These are phyloP conservation scores for Cajanus cajan DNA, from an alignment of 306 rosid genomes.

Conservation along the genomic window DNA sequence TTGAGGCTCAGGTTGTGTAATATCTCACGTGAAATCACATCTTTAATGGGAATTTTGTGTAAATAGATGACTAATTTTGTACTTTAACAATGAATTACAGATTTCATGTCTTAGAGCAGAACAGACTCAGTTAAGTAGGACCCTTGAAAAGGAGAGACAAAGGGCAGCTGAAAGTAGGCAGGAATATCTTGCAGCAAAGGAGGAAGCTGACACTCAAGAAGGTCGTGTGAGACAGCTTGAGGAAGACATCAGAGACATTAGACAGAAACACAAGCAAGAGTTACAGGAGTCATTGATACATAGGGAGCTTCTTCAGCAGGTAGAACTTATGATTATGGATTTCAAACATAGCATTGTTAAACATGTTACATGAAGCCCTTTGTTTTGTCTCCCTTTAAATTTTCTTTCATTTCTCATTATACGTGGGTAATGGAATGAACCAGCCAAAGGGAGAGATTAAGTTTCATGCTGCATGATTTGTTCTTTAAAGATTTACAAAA, in stretches of 20 bases:
- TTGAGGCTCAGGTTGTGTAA: slow-evolving; percentile 93
- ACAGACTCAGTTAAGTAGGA: slow-evolving; percentile 85
- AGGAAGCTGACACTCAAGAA: slow-evolving; percentile 97
- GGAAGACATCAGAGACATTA: slow-evolving; percentile 71
- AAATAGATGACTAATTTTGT: slow-evolving; percentile 27
- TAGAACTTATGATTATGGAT: slow-evolving; percentile 38
- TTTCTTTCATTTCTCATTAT: slow-evolving; percentile 7
- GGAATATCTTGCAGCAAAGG: slow-evolving; percentile 94
- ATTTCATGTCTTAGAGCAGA: slow-evolving; percentile 97
- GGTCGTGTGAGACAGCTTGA: slow-evolving; percentile 93
- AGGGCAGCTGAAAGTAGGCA: slow-evolving; percentile 99
- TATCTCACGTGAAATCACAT: slow-evolving; percentile 28
- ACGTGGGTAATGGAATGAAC: slow-evolving; percentile 21
- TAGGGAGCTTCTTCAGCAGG: slow-evolving; percentile 92
- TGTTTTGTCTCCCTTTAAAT: slow-evolving; percentile 8
- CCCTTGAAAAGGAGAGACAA: slow-evolving; percentile 97
- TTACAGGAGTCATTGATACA: slow-evolving; percentile 82
- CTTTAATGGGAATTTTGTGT: slow-evolving; percentile 12
- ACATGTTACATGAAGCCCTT: slow-evolving; percentile 17
- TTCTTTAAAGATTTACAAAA: slow-evolving; percentile 15
- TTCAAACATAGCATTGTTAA: slow-evolving; percentile 10
- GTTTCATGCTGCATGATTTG: slow-evolving; percentile 7
- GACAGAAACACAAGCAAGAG: slow-evolving; percentile 91
- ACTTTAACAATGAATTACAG: slow-evolving; percentile 51
- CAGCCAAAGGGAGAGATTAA: background rate